Evolutionary conservation across 352 stramenopile species (phyloP).

Genomic region (Albugo laibachii): DNA sequence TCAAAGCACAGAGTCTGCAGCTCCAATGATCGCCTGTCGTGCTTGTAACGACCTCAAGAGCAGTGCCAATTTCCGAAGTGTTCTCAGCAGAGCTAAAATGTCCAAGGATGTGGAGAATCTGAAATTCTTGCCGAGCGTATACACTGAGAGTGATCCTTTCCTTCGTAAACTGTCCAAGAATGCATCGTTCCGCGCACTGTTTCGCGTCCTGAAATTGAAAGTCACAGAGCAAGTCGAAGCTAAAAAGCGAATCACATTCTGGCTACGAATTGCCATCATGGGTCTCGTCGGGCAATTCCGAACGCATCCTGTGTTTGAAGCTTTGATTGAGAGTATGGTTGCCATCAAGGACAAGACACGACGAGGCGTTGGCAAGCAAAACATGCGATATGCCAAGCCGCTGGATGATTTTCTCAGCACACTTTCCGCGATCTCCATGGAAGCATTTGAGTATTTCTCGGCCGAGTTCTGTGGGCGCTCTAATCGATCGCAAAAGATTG

Average conservation of each 20-base stretch:
- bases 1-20: conserved; percentile 5
- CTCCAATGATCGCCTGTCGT: conserved; percentile 21
- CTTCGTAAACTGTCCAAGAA: conserved; percentile 66
- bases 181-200: conserved; percentile 37
- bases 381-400: conserved; percentile 57
- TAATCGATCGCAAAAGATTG: conserved; percentile 50
- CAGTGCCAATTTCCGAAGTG: conserved; percentile 54
- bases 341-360: conserved; percentile 67
- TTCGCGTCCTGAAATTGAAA: conserved; percentile 27
- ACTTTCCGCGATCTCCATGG: conserved; percentile 34
- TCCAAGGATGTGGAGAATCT: conserved; percentile 61
- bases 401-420: conserved; percentile 57
- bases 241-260: conserved; percentile 33
- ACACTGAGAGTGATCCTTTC: conserved; percentile 61
- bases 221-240: conserved; percentile 1
- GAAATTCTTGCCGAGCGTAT: conserved; percentile 52
- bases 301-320: conserved; percentile 51
- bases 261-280: conserved; percentile 50
- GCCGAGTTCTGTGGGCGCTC: conserved; percentile 52
- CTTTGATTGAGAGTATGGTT: conserved; percentile 57
- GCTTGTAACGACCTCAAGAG: conserved; percentile 40
- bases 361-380: conserved; percentile 63
- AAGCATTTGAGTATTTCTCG: conserved; percentile 62
- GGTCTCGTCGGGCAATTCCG: conserved; percentile 51
- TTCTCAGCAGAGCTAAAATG: conserved; percentile 44